phyloP scores from a whole-genome alignment of 2,329 filamentous ascomycete species.

The Lecanicillium sp. region DNA sequence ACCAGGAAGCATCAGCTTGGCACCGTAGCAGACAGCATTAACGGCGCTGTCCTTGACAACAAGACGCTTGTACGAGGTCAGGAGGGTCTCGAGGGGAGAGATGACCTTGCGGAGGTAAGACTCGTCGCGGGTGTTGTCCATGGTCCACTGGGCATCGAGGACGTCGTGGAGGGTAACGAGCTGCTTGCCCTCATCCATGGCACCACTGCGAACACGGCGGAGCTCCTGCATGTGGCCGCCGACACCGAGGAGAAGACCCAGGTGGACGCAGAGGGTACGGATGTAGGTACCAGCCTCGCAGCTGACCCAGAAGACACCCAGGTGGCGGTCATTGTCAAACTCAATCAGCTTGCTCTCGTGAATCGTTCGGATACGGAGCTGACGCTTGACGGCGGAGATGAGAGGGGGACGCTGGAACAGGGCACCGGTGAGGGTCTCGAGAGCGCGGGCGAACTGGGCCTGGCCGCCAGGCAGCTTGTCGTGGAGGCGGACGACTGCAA shows the following conservation, averaged over 20 bases:
- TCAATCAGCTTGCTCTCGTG: conserved; percentile 95
- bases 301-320: conserved; percentile 98
- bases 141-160: conserved; percentile 89
- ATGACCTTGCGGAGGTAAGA: conserved; percentile 87
- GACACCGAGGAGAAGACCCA: conserved; percentile 69
- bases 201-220: conserved; percentile 84
- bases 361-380: conserved; percentile 95
- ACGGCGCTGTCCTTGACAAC: conserved; percentile 82
- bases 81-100: conserved; percentile 81
- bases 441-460: conserved; percentile 83
- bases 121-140: conserved; percentile 95
- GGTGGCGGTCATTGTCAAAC: conserved; percentile 96
- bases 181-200: conserved; percentile 84
- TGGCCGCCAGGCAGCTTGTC: conserved; percentile 91
- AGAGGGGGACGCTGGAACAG: conserved; percentile 87
- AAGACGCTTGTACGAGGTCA: conserved; percentile 90
- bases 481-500: conserved; percentile 89
- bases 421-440: conserved; percentile 93
- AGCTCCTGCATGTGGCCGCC: conserved; percentile 99
- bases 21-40: conserved; percentile 96
- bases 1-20: conserved; percentile 97
- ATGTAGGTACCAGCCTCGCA: conserved; percentile 98
- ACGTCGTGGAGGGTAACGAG: conserved; percentile 84
- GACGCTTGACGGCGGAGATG: conserved; percentile 97
- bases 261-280: conserved; percentile 91